A percentile compares a stretch with the other conserved stretches of the same genome.
Conservation (phyloP, 768 basidiomycete species). For the Xerocomellus intermedius region DNA sequence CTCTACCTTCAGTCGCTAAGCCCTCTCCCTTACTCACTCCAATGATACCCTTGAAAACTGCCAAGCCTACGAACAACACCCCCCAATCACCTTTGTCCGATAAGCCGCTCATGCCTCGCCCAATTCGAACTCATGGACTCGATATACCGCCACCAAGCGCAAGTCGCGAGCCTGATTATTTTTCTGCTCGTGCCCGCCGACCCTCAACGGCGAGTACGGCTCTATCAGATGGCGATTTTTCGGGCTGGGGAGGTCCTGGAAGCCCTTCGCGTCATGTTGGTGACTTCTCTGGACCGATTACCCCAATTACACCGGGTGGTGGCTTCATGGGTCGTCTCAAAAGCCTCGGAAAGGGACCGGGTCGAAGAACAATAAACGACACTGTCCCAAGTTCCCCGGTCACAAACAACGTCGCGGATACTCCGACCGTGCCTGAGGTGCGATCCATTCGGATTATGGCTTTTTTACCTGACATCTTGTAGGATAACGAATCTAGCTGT, state of each 20-base stretch:
- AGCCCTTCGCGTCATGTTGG: conserved; percentile 34
- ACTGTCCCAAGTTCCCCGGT: conserved; percentile 26
- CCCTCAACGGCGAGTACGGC: conserved; percentile 42
- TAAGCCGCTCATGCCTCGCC: conserved; percentile 32
- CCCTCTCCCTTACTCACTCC: conserved; percentile 59
- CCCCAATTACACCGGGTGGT: conserved; percentile 48
- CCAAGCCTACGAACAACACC: conserved; percentile 34
- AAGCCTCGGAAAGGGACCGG: conserved; percentile 63
- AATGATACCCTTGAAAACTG: conserved; percentile 49
- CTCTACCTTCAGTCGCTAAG: conserved; percentile 41
- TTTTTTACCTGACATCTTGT: background rate
- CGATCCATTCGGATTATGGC: background rate
- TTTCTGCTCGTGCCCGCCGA: conserved; percentile 45
- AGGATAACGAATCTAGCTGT: conserved; percentile 29
- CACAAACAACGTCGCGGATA: conserved; percentile 15
- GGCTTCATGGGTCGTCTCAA: conserved; percentile 81
- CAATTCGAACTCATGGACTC: conserved; percentile 44
- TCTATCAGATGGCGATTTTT: conserved; percentile 51
- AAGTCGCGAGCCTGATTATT: conserved; percentile 50
- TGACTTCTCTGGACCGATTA: conserved; percentile 37
- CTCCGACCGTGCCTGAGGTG: conserved; percentile 25
- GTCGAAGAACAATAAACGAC: conserved; percentile 29
- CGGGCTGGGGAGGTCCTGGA: conserved; percentile 38
- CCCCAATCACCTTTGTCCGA: conserved; percentile 44
- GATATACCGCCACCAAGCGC: conserved; percentile 35